phyloP scores from a whole-genome alignment of 495 filamentous ascomycete species.

The Penicillium canariense region DNA sequence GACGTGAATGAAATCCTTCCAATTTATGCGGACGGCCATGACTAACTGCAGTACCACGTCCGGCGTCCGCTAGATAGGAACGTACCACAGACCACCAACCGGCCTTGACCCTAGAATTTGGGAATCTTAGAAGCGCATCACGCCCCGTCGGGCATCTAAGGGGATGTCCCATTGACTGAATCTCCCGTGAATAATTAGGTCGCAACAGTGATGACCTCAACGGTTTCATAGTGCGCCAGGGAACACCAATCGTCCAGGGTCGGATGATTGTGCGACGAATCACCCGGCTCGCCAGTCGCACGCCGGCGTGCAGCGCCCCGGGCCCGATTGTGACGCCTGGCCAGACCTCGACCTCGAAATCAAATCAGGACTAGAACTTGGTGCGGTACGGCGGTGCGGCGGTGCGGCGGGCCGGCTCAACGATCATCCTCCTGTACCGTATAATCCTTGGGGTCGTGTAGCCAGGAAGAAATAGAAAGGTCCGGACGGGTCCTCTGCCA shows the following conservation, averaged over 20 bases:
- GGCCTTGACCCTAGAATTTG: neutral
- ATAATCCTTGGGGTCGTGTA: too few relatives aligned
- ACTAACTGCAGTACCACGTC: neutral
- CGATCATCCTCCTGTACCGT: too few relatives aligned
- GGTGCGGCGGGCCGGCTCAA: too few relatives aligned
- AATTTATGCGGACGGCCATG: neutral
- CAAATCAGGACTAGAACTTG: neutral
- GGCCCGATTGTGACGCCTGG: slow-evolving; percentile 17
- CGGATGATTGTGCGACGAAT: slow-evolving; percentile 20
- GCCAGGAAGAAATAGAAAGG: neutral
- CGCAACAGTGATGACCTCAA: slow-evolving; percentile 4
- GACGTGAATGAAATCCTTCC: neutral
- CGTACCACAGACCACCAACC: neutral
- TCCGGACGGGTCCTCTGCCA: too few relatives aligned
- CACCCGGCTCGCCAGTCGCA: slow-evolving; percentile 14
- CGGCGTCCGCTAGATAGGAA: neutral
- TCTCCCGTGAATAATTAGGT: slow-evolving; percentile 5
- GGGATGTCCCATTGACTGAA: slow-evolving; percentile 1
- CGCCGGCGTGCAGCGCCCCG: slow-evolving; percentile 11
- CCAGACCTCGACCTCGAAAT: slow-evolving; percentile 14
- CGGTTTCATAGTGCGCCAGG: slow-evolving; percentile 3
- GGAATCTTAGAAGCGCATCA: neutral
- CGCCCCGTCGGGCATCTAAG: neutral
- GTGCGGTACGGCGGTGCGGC: too few relatives aligned
- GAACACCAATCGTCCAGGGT: slow-evolving; percentile 20